Base-by-base conservation (phyloP, 2,329 filamentous ascomycete genomes). In the Pestalotiopsis sp. region DNA sequence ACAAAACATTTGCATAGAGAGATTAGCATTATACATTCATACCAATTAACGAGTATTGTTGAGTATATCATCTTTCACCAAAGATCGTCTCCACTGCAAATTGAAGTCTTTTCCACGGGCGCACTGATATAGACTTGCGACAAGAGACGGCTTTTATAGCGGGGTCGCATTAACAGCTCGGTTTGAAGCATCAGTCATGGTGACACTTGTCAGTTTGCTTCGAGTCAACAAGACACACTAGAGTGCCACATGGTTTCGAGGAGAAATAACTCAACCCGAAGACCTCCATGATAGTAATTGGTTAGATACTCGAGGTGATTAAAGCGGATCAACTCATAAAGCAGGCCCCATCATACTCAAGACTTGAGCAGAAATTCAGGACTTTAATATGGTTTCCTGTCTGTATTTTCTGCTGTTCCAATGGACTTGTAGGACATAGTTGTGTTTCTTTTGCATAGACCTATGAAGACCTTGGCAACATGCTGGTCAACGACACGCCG, bases 401-500 rank as follows among this genome's bases (percentile, higher is more conserved):
- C n/a, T 23, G 20, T 59, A 14, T 14, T 4, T 59, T 6, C 25
- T 27, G 17, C 13, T 23, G 23, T 12, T 36, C 57, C 13, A 36
- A 59, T 27, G 23, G 4, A 27, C 6, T 36, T 6, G 1, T 36
- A 6, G 6, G 31, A 36, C 31, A 36, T 6, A 36, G 5, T 36
- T 36, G 6, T 36, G 31, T 36, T 27, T 6, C 13, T 23, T 23
- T 17, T 3, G 4, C 12, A 36, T 59, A 20, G 27, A 27, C 25
- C 5, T 6, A 13, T 56, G 23, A 12, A 27, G 9, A 25, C 20
- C 13, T 31, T 6, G 12, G 2, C 31, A 68, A 14, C 1, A 69
- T 69, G 68, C 59, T 67, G 41, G 65, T 69, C 38, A 59, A 69
- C 61, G 65, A 69, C 38, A 67, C 45, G 25, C 59, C 14, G 13